A percentile compares a stretch with the other conserved stretches of the same genome.
phyloP scores from a whole-genome alignment of 2,329 filamentous ascomycete genomes.

The Triangularia setosa region DNA sequence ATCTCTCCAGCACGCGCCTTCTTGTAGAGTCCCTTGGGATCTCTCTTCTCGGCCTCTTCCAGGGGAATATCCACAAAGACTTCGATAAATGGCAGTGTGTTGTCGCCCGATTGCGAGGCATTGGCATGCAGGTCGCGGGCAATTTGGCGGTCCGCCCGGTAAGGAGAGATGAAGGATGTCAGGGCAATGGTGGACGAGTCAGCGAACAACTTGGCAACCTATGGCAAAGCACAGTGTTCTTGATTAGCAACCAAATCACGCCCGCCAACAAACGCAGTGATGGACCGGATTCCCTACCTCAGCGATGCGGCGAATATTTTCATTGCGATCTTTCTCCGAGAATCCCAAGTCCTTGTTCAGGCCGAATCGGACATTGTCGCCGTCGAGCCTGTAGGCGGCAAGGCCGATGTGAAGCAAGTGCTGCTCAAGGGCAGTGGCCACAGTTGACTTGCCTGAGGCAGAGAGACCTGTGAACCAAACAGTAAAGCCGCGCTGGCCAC shows the following conservation, averaged over 20 bases:
- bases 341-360: conserved; percentile 98
- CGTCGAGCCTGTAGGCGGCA: conserved; percentile 87
- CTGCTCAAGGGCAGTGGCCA: conserved; percentile 94
- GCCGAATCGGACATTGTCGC: conserved; percentile 97
- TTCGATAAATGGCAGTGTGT: conserved; percentile 83
- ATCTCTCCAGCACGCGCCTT: conserved; percentile 92
- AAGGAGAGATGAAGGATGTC: conserved; percentile 96
- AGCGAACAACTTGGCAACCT: conserved; percentile 94
- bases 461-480: conserved; percentile 98
- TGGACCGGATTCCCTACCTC: conserved; percentile 49
- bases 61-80: conserved; percentile 90
- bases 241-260: neutral
- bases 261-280: neutral
- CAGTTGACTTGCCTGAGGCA: conserved; percentile 94
- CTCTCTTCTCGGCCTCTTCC: conserved; percentile 87
- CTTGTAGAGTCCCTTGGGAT: conserved; percentile 97
- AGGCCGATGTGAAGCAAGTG: conserved; percentile 84
- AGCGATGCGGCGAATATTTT: conserved; percentile 95
- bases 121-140: conserved; percentile 76
- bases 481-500: conserved; percentile 85
- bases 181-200: conserved; percentile 84
- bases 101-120: conserved; percentile 53
- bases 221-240: neutral
- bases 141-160: conserved; percentile 77
- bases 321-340: conserved; percentile 85